These are phyloP conservation scores for Diplosphaera chodatii DNA, from an alignment of 139 green algal species.

Conservation along the genomic window DNA sequence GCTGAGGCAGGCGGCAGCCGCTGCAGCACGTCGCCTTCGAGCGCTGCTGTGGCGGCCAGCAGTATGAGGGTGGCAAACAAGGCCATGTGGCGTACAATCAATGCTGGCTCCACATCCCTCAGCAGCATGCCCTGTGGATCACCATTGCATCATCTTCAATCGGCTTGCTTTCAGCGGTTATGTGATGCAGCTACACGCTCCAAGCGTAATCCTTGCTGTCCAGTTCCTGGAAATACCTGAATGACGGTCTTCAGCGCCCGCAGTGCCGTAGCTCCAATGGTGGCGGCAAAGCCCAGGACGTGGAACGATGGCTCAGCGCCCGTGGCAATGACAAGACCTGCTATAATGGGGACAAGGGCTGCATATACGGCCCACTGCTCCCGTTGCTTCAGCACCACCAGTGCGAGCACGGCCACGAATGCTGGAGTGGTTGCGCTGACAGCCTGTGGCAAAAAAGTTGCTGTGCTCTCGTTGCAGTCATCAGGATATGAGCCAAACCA, in stretches of 20 bases:
- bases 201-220: too few species aligned
- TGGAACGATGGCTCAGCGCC: slow-evolving; percentile 84
- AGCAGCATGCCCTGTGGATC: slow-evolving; percentile 76
- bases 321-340: slow-evolving; percentile 83
- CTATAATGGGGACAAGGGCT: slow-evolving; percentile 73
- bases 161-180: too few species aligned
- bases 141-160: too few species aligned
- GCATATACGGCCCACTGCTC: slow-evolving; percentile 69
- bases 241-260: slow-evolving; percentile 75
- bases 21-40: slow-evolving; percentile 50
- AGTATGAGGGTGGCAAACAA: slow-evolving; percentile 62
- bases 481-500: too few species aligned
- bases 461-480: too few species aligned
- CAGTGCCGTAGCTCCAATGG: slow-evolving; percentile 61
- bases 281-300: slow-evolving; percentile 73
- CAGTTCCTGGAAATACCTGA: too few species aligned
- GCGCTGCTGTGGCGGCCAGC: slow-evolving; percentile 55
- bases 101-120: slow-evolving; percentile 82
- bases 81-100: slow-evolving; percentile 75
- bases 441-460: too few species aligned
- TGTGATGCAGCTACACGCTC: too few species aligned
- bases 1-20: background rate
- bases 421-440: slow-evolving; percentile 91
- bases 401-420: slow-evolving; percentile 84
- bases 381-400: slow-evolving; percentile 39